Base-by-base conservation (phyloP, 331 rosid species). In the Phaseolus coccineus region DNA sequence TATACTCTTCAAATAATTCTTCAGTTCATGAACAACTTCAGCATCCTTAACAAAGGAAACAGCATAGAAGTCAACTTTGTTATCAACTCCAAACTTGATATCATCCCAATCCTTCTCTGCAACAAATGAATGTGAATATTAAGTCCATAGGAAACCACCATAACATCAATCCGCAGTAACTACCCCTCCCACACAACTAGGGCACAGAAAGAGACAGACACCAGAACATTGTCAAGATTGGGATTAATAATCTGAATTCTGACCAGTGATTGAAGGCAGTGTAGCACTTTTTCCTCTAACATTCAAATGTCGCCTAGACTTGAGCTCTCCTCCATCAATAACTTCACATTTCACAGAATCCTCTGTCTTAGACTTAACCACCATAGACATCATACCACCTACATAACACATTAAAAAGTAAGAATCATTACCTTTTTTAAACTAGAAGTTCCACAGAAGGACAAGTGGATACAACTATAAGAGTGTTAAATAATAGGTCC, bases 81-180 rank as follows among this genome's bases (percentile, higher is more conserved):
- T 94, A 72, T 94, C 98, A 62, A 92, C 98, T 84, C 98, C 98
- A 77, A 94, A 94, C 86, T 94, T 92, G 71, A 94, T 94, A 80
- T 94, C 98, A 59, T 94, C 98, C 98, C 98, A 94, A 79, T 94
- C 98, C 93, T 94, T 94, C 82, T 94, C 98, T 92, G 98, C 84
- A 89, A 53, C 10, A 91, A 78, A 83, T 71, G 28, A 82, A 72
- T 28, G 67, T 9, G 44, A 87, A 15, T 56, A 44, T 79, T 25
- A 69, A 42, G 57, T 72, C 46, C 63, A 46, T n/a, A 40, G n/a
- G 8, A 57, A 69, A 79, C 67, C 59, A 82, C 31, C 56, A 70
- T 15, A 82, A 69, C 66, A 25, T 27, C 13, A 61, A 13, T 78
- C 70, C 71, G 42, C 69, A 59, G 61, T 76, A 37, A 22, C 25